These are phyloP conservation scores for Boletales sp. DNA, from an alignment of 768 basidiomycete genomes.

Conservation along the genomic window DNA sequence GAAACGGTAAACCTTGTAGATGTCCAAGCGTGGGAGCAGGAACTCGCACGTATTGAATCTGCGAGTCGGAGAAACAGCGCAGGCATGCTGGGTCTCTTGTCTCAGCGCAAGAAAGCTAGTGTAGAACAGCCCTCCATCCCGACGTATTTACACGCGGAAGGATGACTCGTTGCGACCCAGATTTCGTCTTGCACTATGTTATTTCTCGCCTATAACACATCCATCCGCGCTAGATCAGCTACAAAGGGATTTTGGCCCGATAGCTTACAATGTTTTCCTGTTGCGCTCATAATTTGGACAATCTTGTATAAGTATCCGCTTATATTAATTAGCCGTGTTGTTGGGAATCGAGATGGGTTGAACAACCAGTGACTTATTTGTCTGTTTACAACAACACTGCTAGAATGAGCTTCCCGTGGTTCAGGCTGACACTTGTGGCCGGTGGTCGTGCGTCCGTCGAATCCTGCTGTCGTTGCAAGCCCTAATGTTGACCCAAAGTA, in stretches of 20 bases:
- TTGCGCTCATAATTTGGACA: constrained; percentile 8
- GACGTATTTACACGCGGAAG: constrained; percentile 19
- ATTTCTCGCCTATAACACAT: constrained; percentile 4
- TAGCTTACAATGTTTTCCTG: constrained; percentile 6
- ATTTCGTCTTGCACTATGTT: constrained; percentile 6
- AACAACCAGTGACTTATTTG: not conserved
- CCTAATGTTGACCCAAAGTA: constrained; percentile 35
- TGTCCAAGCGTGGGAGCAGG: constrained; percentile 74
- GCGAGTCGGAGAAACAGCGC: constrained; percentile 47
- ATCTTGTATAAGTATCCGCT: constrained; percentile 1
- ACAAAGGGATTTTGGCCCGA: constrained; percentile 2
- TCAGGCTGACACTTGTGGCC: constrained; percentile 46
- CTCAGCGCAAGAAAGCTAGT: constrained; percentile 26
- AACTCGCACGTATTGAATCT: constrained; percentile 67
- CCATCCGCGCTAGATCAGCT: constrained; percentile 7
- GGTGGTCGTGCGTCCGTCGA: constrained; percentile 42
- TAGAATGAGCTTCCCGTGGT: constrained; percentile 55
- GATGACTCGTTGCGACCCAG: constrained; percentile 11
- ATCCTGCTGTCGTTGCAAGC: not conserved
- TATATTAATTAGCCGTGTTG: constrained; percentile 16
- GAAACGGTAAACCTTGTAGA: constrained; percentile 33
- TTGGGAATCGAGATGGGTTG: not conserved
- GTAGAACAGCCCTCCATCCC: constrained; percentile 20
- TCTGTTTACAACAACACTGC: not conserved
- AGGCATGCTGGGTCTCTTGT: constrained; percentile 33